Evolutionary conservation across 2,329 filamentous ascomycete genomes (phyloP).

Genomic region (Hypoxylon sp.): DNA sequence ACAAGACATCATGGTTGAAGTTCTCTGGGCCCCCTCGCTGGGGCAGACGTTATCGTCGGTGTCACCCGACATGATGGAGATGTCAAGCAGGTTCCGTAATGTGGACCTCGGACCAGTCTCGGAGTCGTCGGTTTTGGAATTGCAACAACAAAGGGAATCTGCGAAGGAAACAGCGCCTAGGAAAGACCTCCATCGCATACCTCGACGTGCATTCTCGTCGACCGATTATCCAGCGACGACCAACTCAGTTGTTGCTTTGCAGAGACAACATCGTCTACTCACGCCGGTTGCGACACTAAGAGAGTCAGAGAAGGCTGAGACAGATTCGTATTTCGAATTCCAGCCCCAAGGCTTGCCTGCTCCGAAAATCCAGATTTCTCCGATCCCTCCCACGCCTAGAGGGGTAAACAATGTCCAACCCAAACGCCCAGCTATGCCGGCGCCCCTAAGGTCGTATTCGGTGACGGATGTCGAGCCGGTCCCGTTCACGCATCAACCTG

Average conservation of each 20-base stretch:
- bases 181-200: slow-evolving; percentile 40
- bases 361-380: slow-evolving; percentile 22
- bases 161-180: slow-evolving; percentile 41
- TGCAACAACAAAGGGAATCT: slow-evolving; percentile 36
- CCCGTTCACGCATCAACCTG: slow-evolving; percentile 65
- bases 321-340: slow-evolving; percentile 46
- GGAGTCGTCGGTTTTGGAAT: slow-evolving; percentile 45
- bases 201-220: slow-evolving; percentile 53
- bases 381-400: slow-evolving; percentile 30
- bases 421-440: slow-evolving; percentile 57
- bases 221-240: slow-evolving; percentile 49
- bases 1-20: slow-evolving; percentile 52
- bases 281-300: slow-evolving; percentile 46
- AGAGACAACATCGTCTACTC: slow-evolving; percentile 40
- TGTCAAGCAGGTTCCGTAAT: slow-evolving; percentile 50
- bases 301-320: slow-evolving; percentile 36
- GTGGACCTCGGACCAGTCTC: slow-evolving; percentile 46
- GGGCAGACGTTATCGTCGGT: slow-evolving; percentile 43
- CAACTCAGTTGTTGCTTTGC: slow-evolving; percentile 38
- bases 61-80: slow-evolving; percentile 49
- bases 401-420: slow-evolving; percentile 34
- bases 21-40: slow-evolving; percentile 49
- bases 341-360: slow-evolving; percentile 20
- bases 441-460: slow-evolving; percentile 70
- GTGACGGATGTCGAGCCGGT: slow-evolving; percentile 72